phyloP scores from a whole-genome alignment of 1,139 yeast genomes.

The Kodamaea ohmeri region DNA sequence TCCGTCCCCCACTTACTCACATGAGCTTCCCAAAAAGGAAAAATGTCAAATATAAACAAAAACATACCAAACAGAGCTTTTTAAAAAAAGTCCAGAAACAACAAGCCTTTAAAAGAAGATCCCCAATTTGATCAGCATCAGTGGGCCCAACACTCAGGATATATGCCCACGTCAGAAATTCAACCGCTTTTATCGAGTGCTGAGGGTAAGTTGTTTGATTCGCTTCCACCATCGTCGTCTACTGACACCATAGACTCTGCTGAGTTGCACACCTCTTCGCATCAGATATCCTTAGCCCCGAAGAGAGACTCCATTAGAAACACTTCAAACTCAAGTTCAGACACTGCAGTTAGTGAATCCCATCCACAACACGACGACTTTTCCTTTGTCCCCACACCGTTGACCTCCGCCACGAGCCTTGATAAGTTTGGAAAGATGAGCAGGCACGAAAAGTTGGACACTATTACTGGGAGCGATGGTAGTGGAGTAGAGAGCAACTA shows the following conservation, averaged over 20 bases:
- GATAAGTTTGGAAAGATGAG: background rate
- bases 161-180: conserved; percentile 6
- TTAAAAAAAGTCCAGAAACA: background rate
- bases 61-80: conserved; percentile 2
- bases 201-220: conserved; percentile 24
- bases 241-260: conserved; percentile 10
- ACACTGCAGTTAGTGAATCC: conserved; percentile 40
- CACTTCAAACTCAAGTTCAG: conserved; percentile 42
- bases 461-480: background rate
- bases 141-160: background rate
- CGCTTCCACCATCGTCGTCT: background rate
- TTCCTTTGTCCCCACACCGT: conserved; percentile 28
- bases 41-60: conserved; percentile 4
- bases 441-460: background rate
- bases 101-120: conserved; percentile 1
- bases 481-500: background rate
- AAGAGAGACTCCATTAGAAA: conserved; percentile 13
- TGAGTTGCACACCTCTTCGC: conserved; percentile 14
- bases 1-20: background rate
- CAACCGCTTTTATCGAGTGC: conserved; percentile 12
- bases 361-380: conserved; percentile 30
- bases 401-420: conserved; percentile 21
- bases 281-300: background rate
- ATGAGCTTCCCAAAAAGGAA: conserved; percentile 4
- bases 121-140: background rate